Percentiles rank a stretch among this genome's conserved stretches.
Conservation (phyloP, 257 asterid genomes). For the Jacaranda copaia region DNA sequence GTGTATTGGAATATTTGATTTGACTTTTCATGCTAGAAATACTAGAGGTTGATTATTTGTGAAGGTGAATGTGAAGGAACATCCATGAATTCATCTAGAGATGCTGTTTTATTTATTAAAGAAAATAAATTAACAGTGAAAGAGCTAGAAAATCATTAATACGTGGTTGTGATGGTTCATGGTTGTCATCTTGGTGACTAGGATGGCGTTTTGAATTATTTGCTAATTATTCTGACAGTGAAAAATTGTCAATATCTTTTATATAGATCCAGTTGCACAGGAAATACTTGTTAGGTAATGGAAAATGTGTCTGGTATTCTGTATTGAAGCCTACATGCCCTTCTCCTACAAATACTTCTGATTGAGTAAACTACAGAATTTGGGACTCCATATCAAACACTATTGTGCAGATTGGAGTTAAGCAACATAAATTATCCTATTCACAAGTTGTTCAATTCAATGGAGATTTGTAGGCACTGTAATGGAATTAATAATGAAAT, state of each 20-base stretch:
- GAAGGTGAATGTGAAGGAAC: too few relatives aligned
- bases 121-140: too few relatives aligned
- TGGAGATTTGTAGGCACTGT: neutral
- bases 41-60: too few relatives aligned
- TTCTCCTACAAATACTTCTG: neutral
- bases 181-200: too few relatives aligned
- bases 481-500: constrained; percentile 1
- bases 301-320: neutral
- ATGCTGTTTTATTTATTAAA: too few relatives aligned
- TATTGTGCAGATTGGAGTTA: neutral
- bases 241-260: neutral
- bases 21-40: too few relatives aligned
- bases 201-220: neutral
- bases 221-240: neutral
- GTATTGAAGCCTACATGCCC: neutral
- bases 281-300: neutral
- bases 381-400: neutral
- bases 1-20: too few relatives aligned
- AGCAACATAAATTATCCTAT: constrained; percentile 11
- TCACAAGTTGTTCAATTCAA: constrained; percentile 3
- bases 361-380: neutral
- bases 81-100: too few relatives aligned
- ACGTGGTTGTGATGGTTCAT: too few relatives aligned
- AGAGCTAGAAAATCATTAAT: too few relatives aligned
- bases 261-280: neutral